These are phyloP conservation scores for Naegleria fowleri DNA, from an alignment of 208 protist species.

Conservation along the genomic window DNA sequence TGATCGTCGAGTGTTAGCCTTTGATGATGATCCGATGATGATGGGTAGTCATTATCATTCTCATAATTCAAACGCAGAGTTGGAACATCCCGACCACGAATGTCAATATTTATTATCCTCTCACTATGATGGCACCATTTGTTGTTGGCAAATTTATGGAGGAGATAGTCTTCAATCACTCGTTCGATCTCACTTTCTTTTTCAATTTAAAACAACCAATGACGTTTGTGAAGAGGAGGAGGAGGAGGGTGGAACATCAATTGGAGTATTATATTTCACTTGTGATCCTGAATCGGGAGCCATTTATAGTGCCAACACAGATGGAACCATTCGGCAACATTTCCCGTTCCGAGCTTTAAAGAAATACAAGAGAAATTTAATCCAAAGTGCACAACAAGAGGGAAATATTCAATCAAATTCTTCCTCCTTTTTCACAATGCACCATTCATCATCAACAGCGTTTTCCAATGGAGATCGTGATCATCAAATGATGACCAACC, in stretches of 20 bases:
- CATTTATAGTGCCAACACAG: neutral
- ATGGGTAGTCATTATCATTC: neutral
- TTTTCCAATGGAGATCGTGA: no score
- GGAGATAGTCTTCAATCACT: neutral
- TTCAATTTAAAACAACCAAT: neutral
- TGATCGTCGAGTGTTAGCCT: neutral
- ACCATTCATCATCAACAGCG: no score
- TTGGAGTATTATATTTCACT: neutral
- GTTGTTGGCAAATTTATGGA: neutral
- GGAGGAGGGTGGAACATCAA: no score
- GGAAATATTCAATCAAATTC: no score
- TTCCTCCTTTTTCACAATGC: no score
- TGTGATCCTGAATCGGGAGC: neutral
- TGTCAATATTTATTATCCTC: neutral
- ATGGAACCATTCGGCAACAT: neutral
- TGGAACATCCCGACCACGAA: neutral
- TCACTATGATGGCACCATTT: neutral
- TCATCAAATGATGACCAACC: no score
- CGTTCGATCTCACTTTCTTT: neutral
- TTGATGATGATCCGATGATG: neutral
- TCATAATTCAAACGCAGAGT: neutral
- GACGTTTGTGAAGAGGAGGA: neutral
- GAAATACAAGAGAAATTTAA: neutral
- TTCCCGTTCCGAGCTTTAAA: neutral
- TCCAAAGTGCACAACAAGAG: no score